Base-by-base conservation (phyloP, 805 yeast genomes). In the Ogataea henricii region DNA sequence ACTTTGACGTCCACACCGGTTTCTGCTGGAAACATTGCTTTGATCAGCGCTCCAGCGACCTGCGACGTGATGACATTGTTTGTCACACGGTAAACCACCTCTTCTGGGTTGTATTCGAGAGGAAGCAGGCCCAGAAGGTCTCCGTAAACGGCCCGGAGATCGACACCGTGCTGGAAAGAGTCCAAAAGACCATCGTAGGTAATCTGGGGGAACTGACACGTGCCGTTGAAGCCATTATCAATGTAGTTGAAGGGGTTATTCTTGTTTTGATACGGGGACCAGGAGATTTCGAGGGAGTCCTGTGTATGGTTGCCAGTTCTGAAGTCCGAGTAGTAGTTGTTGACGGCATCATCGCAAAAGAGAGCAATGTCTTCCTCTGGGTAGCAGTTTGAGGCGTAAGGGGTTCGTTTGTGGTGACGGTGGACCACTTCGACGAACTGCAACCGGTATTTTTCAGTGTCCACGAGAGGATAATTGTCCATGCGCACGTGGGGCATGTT, bases 381-480 rank as follows among this genome's bases (percentile, higher is more conserved):
- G 27, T 67, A 60, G 25, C 64, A 47, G 49, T 73, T 72, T 6
- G 64, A 32, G 2, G 61, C 59, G 53, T 73, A 73, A 16, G 75
- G 68, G 1, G 77, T 70, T 49, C 78, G 64, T 48, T 69, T 70
- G 50, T 73, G 77, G 51, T 73, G 77, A 27, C 77, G 67, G 51
- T 73, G 78, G 20, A 72, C 60, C 39, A 70, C 52, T 47, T 73
- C 76, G 20, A 72, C 72, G 43, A 69, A 71, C 12, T 60, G 54
- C 37, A 72, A 43, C 26, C 57, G 58, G 47, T 65, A 71, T 17
- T 55, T 53, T 4, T 54, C 56, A 4, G 45, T 4, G 22, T 56
- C 52, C 5, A 59, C 54, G 3, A 18, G 21, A 5, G 62, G 59
- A 34, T 65, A 65, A 25, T 59, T 65, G 16, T 68, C 63, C 12